A percentile compares a stretch with the other conserved stretches of the same genome.
These are phyloP conservation scores for Trypanosoma brucei DNA, from an alignment of 208 protist species.

Conservation along the genomic window DNA sequence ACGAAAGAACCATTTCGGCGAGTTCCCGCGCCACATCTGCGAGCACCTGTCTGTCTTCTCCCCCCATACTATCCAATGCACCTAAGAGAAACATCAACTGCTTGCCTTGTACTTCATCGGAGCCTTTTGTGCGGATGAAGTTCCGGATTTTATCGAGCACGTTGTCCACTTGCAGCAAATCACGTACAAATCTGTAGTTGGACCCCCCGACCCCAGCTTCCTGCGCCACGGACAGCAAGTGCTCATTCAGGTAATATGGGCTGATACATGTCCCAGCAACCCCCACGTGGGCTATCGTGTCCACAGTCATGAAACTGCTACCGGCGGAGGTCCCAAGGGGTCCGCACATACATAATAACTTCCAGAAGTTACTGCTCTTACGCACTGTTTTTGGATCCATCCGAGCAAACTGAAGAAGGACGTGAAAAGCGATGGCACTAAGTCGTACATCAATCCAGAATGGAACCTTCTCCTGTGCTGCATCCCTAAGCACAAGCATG, in stretches of 20 bases:
- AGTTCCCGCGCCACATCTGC: constrained; percentile 24
- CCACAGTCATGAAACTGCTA: constrained; percentile 32
- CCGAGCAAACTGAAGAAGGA: constrained; percentile 55
- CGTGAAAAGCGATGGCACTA: constrained; percentile 54
- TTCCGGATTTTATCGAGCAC: constrained; percentile 25
- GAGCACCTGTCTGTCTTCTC: constrained; percentile 21
- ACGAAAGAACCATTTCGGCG: constrained; percentile 30
- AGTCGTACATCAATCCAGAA: constrained; percentile 84
- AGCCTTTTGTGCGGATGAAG: constrained; percentile 29
- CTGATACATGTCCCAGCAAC: constrained; percentile 44
- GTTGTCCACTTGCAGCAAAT: constrained; percentile 8
- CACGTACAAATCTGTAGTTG: constrained; percentile 14
- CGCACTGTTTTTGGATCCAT: constrained; percentile 31
- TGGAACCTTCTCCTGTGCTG: constrained; percentile 71
- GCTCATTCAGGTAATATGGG: constrained; percentile 23
- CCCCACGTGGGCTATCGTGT: constrained; percentile 39
- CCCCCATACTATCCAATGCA: constrained; percentile 29
- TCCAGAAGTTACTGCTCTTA: constrained; percentile 41
- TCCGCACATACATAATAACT: constrained; percentile 64
- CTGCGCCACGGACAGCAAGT: constrained; percentile 24
- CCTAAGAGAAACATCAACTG: constrained; percentile 69
- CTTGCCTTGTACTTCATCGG: constrained; percentile 39
- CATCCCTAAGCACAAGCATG: constrained; percentile 41
- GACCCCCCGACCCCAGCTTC: background rate
- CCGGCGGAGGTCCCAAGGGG: constrained; percentile 67